Base-by-base conservation (phyloP, 345 rosid genomes). In the Arabis alpina region DNA sequence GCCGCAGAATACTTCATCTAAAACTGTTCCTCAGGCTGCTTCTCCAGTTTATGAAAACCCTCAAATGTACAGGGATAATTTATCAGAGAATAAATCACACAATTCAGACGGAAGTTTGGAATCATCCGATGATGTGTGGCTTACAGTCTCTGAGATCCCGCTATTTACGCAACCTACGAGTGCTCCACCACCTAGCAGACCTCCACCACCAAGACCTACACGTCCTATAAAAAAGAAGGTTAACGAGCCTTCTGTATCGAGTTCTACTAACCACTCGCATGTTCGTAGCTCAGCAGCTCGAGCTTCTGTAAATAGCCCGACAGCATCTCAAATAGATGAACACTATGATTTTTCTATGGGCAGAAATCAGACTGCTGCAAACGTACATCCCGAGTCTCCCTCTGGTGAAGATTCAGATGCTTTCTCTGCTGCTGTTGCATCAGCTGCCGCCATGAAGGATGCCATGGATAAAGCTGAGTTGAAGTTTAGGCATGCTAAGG, bases 381-480 rank as follows among this genome's bases (percentile, higher is more conserved):
- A 77, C 73, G 90, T 85, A 61, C 68, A 77, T 53, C 73, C 77
- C 52, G 84, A 88, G 2, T 74, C 62, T 68, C 74, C 79, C 66
- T 74, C 79, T 66, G 77, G 75, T 72, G 93, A 85, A 27, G 98
- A 85, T 68, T 53, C 79, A 55, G 96, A 83, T 42, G 66, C 74
- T 56, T 80, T 70, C 56, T 85, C 93, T 59, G 70, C 76, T 63
- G 99, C 98, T 78, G 95, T 86, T 44, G 88, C 91, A 70, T 89
- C 98, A 71, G 92, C 96, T 73, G 99, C 98, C 48, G 98, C 96
- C 41, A 91, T 91, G 93, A 91, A 91, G 80, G 93, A 89, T 68
- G 99, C 98, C 54, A 89, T 94, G 99, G 96, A 91, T 68, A 94
- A 84, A 84, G 99, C 98, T 45, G 92, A 91, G 83, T 96, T 92